Base-by-base conservation (phyloP, 106 monocot genomes). In the Cymbidium sinense region DNA sequence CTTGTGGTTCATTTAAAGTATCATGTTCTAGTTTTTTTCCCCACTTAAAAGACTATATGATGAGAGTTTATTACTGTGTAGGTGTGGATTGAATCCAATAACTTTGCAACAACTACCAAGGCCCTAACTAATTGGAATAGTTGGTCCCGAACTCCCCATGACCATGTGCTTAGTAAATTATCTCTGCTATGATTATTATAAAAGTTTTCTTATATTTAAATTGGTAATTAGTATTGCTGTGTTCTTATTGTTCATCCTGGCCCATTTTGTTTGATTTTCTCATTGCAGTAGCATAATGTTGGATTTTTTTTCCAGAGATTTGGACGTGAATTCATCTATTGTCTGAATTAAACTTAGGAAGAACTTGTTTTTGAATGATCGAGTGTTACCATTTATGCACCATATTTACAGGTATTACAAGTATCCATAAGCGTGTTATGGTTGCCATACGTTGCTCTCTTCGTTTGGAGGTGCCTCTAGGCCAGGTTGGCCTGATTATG, bases 391-490 rank as follows among this genome's bases (percentile, higher is more conserved):
- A 33, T 67, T 67, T 67, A 17, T 67, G 31, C 6, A 33, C 29
- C 33, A 31, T 71, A 18, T 39, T 71, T 71, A 21, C 62, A 96
- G 96, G 96, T 62, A 88, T 96, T 80, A 91, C 96, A 76, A 89
- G 84, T 55, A 36, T 87, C 37, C 80, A 85, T 5, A 93, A 79
- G 75, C 93, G 96, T 36, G 69, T 89, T 34, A 96, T 96, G 85
- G 82, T 96, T 84, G 89, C 88, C 25, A 81, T 96, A 83, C 82
- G 96, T 13, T 93, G 89, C 58, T 96, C 96, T 67, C 93, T 93
- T 82, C 91, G 96, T 8, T 76, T 96, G 89, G 96, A 96, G 81
- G 91, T 96, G 62, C 96, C 96, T 43, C 78, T 96, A 8, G 96
- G 96, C 37, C 70, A 82, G 34, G 75, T 75, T 47, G 84, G 83